Conservation (phyloP, 305 asterid species). For the Fraxinus latifolia region DNA sequence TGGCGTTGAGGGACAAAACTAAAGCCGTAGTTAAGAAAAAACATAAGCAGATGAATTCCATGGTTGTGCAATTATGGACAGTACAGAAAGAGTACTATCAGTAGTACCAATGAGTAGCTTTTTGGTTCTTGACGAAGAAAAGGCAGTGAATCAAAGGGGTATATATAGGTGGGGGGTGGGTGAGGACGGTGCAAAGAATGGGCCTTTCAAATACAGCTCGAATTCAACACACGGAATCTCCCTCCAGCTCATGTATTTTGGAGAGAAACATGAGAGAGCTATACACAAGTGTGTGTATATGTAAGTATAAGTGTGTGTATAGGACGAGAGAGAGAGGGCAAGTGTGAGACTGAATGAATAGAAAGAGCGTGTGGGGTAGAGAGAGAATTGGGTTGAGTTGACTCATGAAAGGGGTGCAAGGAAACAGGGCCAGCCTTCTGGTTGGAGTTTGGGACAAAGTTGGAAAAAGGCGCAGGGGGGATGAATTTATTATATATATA, state of each 20-base stretch:
- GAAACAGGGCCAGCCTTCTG: neutral
- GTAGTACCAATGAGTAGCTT: neutral
- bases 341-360: conserved; percentile 22
- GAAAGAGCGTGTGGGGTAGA: conserved; percentile 1
- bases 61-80: conserved; percentile 17
- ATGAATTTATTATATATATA: too few relatives aligned
- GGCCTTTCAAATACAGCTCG: conserved; percentile 66
- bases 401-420: neutral
- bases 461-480: conserved; percentile 11
- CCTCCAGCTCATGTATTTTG: conserved; percentile 52
- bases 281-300: neutral
- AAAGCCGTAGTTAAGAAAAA: conserved; percentile 25
- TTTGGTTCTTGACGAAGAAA: conserved; percentile 10
- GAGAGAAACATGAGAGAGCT: conserved; percentile 16
- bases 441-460: conserved; percentile 9
- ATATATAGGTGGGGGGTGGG: conserved; percentile 40
- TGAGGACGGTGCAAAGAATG: neutral
- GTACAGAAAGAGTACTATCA: neutral
- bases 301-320: neutral
- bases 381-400: neutral
- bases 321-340: conserved; percentile 10
- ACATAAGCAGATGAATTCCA: conserved; percentile 48
- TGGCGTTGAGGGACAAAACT: conserved; percentile 26
- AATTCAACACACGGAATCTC: conserved; percentile 67
- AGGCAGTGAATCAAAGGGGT: conserved; percentile 23